Base-by-base conservation (phyloP, 495 filamentous ascomycete genomes). In the Parathielavia hyrcaniae region DNA sequence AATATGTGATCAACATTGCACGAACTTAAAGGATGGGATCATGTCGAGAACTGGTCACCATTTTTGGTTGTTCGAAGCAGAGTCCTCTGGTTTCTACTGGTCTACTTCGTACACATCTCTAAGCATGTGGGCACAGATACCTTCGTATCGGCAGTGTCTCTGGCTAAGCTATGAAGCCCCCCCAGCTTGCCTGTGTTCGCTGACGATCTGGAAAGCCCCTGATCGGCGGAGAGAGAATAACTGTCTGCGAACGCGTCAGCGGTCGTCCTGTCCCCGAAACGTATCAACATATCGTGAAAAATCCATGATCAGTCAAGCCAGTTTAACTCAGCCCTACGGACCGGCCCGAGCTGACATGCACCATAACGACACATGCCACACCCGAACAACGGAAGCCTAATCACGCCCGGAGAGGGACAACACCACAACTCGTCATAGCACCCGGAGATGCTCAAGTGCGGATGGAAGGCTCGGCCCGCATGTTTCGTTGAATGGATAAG, bases 401-500 rank as follows among this genome's bases (percentile, higher is more conserved):
- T 79, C 20, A 78, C 72, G 64, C 59, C 65, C 58, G 62, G 45
- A 35, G 26, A 64, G 68, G 64, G 65, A 75, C 67, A 82, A 83
- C 88, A 93, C 87, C 89, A 95, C 90, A 90, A 93, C 90, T 83
- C 66, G 79, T 95, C 89, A 81, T 95, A 78, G 78, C 77, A 64
- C 35, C 72, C 68, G 65, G 69, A 74, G 70, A 69, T 67, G 60
- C 86, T 92, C 81, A 76, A 86, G 89, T 95, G 79, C 67, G 85
- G 82, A 80, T 89, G 84, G 80, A 83, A 84, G 81, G 77, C 80
- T 89, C 81, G 86, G 87, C 75, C 63, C 71, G 76, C 75, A 82
- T 75, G 79, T 70, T 72, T 97, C 89, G 82, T 95, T 86, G 92
- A 97, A 97, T 97, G 92, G 92, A 97, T 97, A 88, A 85, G 90